phyloP scores from a whole-genome alignment of 2,329 filamentous ascomycete species.

The Calonectria hongkongensis region DNA sequence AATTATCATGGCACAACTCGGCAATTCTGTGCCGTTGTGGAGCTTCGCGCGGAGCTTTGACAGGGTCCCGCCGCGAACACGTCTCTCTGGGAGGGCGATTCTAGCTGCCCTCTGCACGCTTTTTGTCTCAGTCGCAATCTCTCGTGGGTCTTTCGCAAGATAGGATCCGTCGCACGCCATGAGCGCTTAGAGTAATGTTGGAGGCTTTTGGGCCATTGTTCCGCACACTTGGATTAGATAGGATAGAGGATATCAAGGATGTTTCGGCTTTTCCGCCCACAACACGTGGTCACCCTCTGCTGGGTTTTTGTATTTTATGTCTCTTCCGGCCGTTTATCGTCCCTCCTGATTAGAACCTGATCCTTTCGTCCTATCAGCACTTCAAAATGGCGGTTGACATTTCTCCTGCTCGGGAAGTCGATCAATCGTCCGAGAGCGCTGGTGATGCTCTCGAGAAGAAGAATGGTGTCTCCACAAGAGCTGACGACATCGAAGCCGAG shows the following conservation, averaged over 20 bases:
- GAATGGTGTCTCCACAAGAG: not conserved
- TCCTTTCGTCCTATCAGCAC: not conserved
- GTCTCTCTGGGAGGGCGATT: conserved; percentile 8
- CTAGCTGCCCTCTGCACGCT: not conserved
- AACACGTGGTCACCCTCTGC: conserved; percentile 1
- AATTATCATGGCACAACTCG: conserved; percentile 14
- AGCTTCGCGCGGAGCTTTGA: conserved; percentile 14
- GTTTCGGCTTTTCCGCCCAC: not conserved
- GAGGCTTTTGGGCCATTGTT: not conserved
- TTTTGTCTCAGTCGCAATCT: conserved; percentile 33
- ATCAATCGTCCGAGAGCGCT: not conserved
- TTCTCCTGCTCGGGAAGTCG: not conserved
- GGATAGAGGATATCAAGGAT: conserved; percentile 21
- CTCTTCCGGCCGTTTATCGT: not conserved
- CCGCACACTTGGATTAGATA: conserved; percentile 5
- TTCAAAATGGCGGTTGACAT: conserved; percentile 32
- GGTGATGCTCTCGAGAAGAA: conserved; percentile 8
- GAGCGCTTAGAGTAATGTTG: not conserved
- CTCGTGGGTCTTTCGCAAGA: conserved; percentile 36
- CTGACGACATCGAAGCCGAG: conserved; percentile 34
- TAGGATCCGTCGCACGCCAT: conserved; percentile 30
- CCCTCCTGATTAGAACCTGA: not conserved
- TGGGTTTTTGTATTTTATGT: not conserved
- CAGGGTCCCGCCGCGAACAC: conserved; percentile 16
- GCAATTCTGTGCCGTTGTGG: conserved; percentile 28